Evolutionary conservation across 495 filamentous ascomycete species (phyloP).

Genomic region (Aspergillus saccharolyticus): DNA sequence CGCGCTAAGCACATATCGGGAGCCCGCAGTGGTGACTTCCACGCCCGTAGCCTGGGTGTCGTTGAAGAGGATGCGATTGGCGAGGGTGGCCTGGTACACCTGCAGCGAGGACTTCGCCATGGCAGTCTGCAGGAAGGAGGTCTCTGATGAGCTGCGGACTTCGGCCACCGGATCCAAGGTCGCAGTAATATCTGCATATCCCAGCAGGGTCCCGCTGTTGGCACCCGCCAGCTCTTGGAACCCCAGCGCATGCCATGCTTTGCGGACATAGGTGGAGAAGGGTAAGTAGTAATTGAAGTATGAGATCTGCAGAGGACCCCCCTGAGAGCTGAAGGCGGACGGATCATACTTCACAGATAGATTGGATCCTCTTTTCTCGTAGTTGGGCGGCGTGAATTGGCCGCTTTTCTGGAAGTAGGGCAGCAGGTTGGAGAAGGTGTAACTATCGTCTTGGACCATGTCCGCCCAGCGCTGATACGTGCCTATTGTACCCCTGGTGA

Average conservation of each 20-base stretch:
- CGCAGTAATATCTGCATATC: too few relatives aligned
- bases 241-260: neutral
- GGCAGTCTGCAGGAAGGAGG: slow-evolving; percentile 22
- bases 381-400: too few relatives aligned
- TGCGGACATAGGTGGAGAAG: neutral
- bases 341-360: too few relatives aligned
- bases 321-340: too few relatives aligned
- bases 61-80: slow-evolving; percentile 19
- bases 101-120: neutral
- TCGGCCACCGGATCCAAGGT: slow-evolving; percentile 1
- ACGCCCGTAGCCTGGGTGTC: slow-evolving; percentile 32
- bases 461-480: too few relatives aligned
- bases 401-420: too few relatives aligned
- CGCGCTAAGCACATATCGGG: slow-evolving; percentile 28
- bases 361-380: too few relatives aligned
- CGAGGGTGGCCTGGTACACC: slow-evolving; percentile 10
- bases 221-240: too few relatives aligned
- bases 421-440: too few relatives aligned
- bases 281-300: neutral
- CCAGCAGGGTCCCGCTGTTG: too few relatives aligned
- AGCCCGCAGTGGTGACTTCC: slow-evolving; percentile 14
- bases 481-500: too few relatives aligned
- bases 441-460: too few relatives aligned
- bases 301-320: neutral
- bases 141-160: slow-evolving; percentile 25